These are phyloP conservation scores for Physcomitrellopsis africana DNA, from an alignment of 225 moss, liverwort and hornwort species.

Conservation along the genomic window DNA sequence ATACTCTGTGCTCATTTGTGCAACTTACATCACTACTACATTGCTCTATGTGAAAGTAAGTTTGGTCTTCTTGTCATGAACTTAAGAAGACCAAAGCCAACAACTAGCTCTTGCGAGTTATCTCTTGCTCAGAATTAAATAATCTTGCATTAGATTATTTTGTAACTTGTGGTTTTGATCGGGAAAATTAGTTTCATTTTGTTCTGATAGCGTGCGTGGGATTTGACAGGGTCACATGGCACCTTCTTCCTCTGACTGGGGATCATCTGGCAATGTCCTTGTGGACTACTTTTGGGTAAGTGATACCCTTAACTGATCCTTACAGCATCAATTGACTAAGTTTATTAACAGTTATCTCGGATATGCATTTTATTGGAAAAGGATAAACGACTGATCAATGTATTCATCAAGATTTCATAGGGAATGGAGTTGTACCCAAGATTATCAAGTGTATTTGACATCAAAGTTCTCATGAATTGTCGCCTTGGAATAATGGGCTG, in stretches of 20 bases:
- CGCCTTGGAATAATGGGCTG: constrained; percentile 76
- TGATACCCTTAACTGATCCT: neutral
- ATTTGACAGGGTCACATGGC: constrained; percentile 63
- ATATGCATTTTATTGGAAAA: neutral
- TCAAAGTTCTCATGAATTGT: constrained; percentile 69
- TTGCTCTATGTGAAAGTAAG: constrained; percentile 72
- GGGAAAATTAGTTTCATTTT: constrained; percentile 12
- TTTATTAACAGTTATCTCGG: neutral
- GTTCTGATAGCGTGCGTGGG: constrained; percentile 34
- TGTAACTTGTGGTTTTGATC: neutral
- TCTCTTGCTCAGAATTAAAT: constrained; percentile 1
- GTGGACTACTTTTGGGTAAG: constrained; percentile 76
- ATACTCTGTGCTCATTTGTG: constrained; percentile 54
- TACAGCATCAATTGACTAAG: constrained; percentile 10
- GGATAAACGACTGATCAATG: constrained; percentile 14
- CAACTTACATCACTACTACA: constrained; percentile 45
- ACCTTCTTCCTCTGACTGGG: constrained; percentile 72
- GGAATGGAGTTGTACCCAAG: constrained; percentile 79
- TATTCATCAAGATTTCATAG: constrained; percentile 34
- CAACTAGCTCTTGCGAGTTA: constrained; percentile 14
- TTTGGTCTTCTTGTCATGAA: neutral
- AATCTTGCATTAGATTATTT: neutral
- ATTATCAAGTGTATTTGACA: constrained; percentile 55
- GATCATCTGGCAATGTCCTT: constrained; percentile 63
- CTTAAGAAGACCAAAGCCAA: neutral